Evolutionary conservation across 768 basidiomycete genomes (phyloP).

Genomic region (Crassisporium funariophilum): DNA sequence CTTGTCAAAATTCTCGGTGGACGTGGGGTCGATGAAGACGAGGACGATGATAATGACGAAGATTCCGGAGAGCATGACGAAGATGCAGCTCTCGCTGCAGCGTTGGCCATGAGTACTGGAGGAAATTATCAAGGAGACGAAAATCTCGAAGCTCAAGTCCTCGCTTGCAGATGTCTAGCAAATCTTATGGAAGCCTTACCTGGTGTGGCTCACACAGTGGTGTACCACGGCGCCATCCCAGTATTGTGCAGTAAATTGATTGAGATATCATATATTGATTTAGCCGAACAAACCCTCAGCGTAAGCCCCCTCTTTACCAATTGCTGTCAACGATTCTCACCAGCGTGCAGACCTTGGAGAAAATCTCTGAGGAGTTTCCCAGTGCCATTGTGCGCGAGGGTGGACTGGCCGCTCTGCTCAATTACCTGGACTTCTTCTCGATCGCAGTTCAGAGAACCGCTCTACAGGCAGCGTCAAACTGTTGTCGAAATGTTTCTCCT

Average conservation of each 20-base stretch:
- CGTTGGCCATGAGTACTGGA: constrained; percentile 79
- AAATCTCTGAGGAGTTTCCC: constrained; percentile 97
- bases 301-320: constrained; percentile 50
- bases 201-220: constrained; percentile 95
- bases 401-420: constrained; percentile 88
- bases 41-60: constrained; percentile 71
- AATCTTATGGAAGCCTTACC: constrained; percentile 99
- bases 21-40: constrained; percentile 68
- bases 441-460: constrained; percentile 97
- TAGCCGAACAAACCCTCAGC: constrained; percentile 96
- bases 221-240: constrained; percentile 97
- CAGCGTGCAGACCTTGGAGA: constrained; percentile 84
- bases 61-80: constrained; percentile 72
- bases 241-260: constrained; percentile 96
- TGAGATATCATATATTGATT: constrained; percentile 96
- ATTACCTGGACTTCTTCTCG: constrained; percentile 98
- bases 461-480: constrained; percentile 94
- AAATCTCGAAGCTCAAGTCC: constrained; percentile 90
- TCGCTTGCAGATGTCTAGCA: constrained; percentile 95
- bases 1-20: constrained; percentile 90
- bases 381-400: constrained; percentile 95
- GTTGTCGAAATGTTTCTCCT: constrained; percentile 87
- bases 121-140: constrained; percentile 75
- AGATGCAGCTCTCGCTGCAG: constrained; percentile 87
- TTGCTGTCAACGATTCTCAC: constrained; percentile 20